Base-by-base conservation (phyloP, 2,329 filamentous ascomycete species). In the Fusarium sp. region DNA sequence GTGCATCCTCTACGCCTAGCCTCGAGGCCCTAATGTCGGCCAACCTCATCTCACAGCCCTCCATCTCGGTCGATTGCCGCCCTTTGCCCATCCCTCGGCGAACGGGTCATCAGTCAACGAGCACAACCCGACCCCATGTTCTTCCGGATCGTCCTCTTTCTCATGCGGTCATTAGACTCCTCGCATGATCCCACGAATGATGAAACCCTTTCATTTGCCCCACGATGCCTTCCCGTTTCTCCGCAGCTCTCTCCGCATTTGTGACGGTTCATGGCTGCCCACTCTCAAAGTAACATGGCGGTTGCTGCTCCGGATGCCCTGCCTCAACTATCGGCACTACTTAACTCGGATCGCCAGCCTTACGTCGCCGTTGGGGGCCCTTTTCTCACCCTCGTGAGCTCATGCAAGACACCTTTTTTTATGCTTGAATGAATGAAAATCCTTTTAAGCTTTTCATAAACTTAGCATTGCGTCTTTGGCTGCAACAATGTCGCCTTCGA, bases 401-500 rank as follows among this genome's bases (percentile, higher is more conserved):
- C 30, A 62, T 60, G 57, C 22, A 27, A 45, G 32, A 62, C 52
- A 57, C 35, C 35, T 25, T 40, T 58, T 58, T 58, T 38, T 58
- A 38, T 54, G 47, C 47, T 22, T 58, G 33, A 33, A 56, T 35
- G 52, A 56, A 58, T 22, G 32, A 35, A 47, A 58, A 58, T 58
- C 56, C 35, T 58, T 58, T 38, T 15, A 58, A 38, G 56, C 35
- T 40, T 58, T 38, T 38, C 56, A 58, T 58, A 58, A 35, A 15
- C 68, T 56, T 68, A 72, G 61, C 66, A 59, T 59, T 32, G 66
- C 69, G 64, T 57, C 66, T 72, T 52, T 66, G 61, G 61, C 58
- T 72, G 66, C 66, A 54, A 70, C 70, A 67, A 81, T 80, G 78
- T 79, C 79, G 73, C 87, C 86, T 47, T 83, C 85, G 63, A 85